These are phyloP conservation scores for Coemansia biformis DNA, from an alignment of 192 early-diverging fungal genomes.

Conservation along the genomic window DNA sequence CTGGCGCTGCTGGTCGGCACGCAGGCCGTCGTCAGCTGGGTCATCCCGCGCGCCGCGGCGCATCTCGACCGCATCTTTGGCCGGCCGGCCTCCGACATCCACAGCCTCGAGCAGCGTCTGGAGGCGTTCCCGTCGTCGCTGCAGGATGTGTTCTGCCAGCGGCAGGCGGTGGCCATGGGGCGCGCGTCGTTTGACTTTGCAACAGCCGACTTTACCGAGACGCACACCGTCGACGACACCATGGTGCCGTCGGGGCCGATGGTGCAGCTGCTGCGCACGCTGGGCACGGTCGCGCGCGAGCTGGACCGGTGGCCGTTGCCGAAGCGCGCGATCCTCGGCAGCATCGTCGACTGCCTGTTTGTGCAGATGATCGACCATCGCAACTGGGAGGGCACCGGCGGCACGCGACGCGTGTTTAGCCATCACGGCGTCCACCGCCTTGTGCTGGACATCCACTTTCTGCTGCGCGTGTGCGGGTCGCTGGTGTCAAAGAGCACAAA, in stretches of 20 bases:
- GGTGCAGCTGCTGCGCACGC: slow-evolving; percentile 22
- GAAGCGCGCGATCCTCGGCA: slow-evolving; percentile 39
- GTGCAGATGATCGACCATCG: slow-evolving; percentile 44
- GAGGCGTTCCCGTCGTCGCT: slow-evolving; percentile 48
- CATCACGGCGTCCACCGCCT: slow-evolving; percentile 47
- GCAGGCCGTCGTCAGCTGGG: slow-evolving; percentile 46
- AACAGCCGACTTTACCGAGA: slow-evolving; percentile 10
- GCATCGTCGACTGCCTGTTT: slow-evolving; percentile 49
- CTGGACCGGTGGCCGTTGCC: slow-evolving; percentile 49
- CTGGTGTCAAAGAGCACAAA: slow-evolving; percentile 50
- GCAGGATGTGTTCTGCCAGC: slow-evolving; percentile 53
- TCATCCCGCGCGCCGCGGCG: slow-evolving; percentile 41
- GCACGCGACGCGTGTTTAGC: slow-evolving; percentile 38
- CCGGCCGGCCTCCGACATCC: slow-evolving; percentile 48
- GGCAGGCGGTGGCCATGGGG: slow-evolving; percentile 30
- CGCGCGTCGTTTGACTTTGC: slow-evolving; percentile 42
- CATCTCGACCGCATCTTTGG: slow-evolving; percentile 48
- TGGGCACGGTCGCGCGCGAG: slow-evolving; percentile 35
- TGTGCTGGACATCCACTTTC: slow-evolving; percentile 50
- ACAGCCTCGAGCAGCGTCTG: slow-evolving; percentile 50
- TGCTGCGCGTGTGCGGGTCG: slow-evolving; percentile 50
- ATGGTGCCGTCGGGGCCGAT: slow-evolving; percentile 41
- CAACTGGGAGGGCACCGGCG: slow-evolving; percentile 38
- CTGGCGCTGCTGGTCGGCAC: slow-evolving; percentile 48
- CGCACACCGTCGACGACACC: slow-evolving; percentile 5